These are phyloP conservation scores for Neoboletus subvelutipes DNA, from an alignment of 768 basidiomycete species.

Conservation along the genomic window DNA sequence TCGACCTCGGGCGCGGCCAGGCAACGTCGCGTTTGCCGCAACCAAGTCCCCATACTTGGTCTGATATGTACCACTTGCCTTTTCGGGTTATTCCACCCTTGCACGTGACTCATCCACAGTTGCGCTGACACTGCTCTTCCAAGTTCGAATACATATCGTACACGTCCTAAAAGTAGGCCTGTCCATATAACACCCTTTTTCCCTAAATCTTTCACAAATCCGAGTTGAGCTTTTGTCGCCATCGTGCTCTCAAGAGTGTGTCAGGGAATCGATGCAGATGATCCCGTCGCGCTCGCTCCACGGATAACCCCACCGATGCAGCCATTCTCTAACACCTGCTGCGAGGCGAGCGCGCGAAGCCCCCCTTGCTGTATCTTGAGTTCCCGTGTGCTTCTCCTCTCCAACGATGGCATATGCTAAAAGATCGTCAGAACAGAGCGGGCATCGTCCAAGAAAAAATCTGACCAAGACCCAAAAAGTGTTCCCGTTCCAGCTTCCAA, in stretches of 20 bases:
- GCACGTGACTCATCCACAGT: conserved; percentile 13
- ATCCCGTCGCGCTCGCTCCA: conserved; percentile 93
- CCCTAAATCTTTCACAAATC: conserved; percentile 13
- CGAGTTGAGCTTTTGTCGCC: not conserved
- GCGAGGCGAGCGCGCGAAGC: conserved; percentile 82
- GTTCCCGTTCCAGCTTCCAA: conserved; percentile 77
- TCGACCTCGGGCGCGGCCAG: not conserved
- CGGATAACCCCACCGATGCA: conserved; percentile 93
- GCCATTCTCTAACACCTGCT: conserved; percentile 84
- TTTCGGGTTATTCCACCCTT: not conserved
- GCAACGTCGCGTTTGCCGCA: conserved; percentile 15
- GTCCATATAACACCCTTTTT: not conserved
- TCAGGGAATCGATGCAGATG: conserved; percentile 83
- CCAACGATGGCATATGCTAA: conserved; percentile 88
- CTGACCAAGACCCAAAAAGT: conserved; percentile 80
- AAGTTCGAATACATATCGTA: conserved; percentile 14
- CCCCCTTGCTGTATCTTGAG: conserved; percentile 80
- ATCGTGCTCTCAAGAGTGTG: conserved; percentile 47
- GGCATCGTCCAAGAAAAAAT: conserved; percentile 22
- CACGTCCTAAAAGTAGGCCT: not conserved
- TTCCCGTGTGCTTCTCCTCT: conserved; percentile 94
- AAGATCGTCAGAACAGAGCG: conserved; percentile 9
- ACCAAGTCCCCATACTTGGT: not conserved
- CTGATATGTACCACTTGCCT: not conserved
- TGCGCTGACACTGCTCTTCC: not conserved